phyloP scores from a whole-genome alignment of 768 basidiomycete genomes.

The Boletus pseudo-olivaceus region DNA sequence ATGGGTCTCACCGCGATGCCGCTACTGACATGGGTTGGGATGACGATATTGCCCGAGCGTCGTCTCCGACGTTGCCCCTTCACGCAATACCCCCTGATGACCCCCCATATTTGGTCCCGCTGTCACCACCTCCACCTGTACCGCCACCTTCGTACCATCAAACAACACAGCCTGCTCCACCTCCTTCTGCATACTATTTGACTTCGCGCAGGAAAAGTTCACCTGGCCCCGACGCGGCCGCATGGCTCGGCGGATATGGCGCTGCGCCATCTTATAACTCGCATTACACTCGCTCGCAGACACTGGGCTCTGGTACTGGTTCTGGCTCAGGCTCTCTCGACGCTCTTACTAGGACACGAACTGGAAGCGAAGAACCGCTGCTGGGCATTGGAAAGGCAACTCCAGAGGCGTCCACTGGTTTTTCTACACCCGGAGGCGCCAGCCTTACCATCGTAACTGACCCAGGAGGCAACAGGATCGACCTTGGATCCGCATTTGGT shows the following conservation, averaged over 20 bases:
- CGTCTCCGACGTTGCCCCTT: constrained; percentile 26
- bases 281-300: constrained; percentile 28
- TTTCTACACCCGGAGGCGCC: constrained; percentile 6
- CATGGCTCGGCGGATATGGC: constrained; percentile 26
- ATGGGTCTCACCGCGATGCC: constrained; percentile 20
- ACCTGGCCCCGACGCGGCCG: constrained; percentile 26
- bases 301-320: constrained; percentile 25
- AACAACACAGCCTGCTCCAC: constrained; percentile 13
- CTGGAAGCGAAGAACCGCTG: constrained; percentile 31
- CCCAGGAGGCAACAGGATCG: constrained; percentile 5
- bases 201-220: constrained; percentile 20
- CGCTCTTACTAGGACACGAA: constrained; percentile 26
- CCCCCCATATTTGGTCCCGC: constrained; percentile 11
- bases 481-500: constrained; percentile 31
- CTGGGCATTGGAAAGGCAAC: constrained; percentile 15
- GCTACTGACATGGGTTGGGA: constrained; percentile 8
- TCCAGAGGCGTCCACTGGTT: constrained; percentile 4
- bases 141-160: constrained; percentile 1
- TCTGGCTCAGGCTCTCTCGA: constrained; percentile 26
- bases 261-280: constrained; percentile 26
- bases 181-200: constrained; percentile 26
- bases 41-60: constrained; percentile 11
- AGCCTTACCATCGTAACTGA: constrained; percentile 5
- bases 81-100: constrained; percentile 13
- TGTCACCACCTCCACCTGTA: constrained; percentile 27